These are phyloP conservation scores for Akanthomyces muscarius DNA, from an alignment of 2,329 filamentous ascomycete species.

Conservation along the genomic window DNA sequence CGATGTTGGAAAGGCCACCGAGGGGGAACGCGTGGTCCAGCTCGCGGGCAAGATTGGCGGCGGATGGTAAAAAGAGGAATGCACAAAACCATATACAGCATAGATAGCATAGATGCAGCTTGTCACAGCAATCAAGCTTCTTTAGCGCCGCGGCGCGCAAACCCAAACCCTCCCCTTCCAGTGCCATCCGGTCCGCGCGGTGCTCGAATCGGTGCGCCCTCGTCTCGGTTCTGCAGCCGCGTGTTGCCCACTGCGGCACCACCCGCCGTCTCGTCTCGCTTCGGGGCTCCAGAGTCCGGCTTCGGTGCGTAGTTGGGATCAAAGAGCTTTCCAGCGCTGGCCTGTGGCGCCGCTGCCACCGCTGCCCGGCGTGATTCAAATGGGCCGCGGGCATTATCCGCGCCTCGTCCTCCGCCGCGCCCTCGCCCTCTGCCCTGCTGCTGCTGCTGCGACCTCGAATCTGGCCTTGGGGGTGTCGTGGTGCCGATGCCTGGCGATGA, in stretches of 20 bases:
- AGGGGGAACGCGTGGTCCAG: constrained; percentile 79
- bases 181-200: constrained; percentile 75
- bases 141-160: constrained; percentile 60
- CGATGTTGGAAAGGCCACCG: constrained; percentile 78
- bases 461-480: constrained; percentile 50
- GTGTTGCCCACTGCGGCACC: constrained; percentile 32
- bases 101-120: constrained; percentile 19
- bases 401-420: constrained; percentile 36
- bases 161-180: constrained; percentile 74
- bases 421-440: constrained; percentile 46
- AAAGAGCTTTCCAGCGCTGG: constrained; percentile 55
- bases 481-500: constrained; percentile 54
- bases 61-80: constrained; percentile 64
- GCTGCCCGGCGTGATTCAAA: constrained; percentile 6
- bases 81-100: constrained; percentile 24
- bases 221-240: constrained; percentile 56
- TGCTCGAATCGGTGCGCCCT: constrained; percentile 65
- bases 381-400: constrained; percentile 29
- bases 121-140: constrained; percentile 35
- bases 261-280: constrained; percentile 31
- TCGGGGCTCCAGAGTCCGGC: constrained; percentile 49
- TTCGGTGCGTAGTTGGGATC: constrained; percentile 70
- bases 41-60: constrained; percentile 88
- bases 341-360: constrained; percentile 10
- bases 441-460: constrained; percentile 32